Percentiles rank a stretch among this genome's conserved stretches.
Conservation (phyloP, 495 filamentous ascomycete species). For the Apodospora peruviana region DNA sequence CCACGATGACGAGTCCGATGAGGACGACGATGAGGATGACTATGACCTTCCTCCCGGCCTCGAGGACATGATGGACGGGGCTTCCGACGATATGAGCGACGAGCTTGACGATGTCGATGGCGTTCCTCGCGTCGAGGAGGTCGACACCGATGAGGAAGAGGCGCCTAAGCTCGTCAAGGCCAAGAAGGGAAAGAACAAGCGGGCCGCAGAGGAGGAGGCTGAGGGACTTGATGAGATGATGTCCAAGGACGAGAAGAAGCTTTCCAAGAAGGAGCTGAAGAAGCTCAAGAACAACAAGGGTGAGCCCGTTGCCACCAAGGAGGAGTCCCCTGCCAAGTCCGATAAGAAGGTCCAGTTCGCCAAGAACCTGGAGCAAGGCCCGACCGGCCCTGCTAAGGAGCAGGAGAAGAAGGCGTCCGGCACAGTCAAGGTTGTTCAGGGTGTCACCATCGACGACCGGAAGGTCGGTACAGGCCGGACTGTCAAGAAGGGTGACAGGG, state of each 20-base stretch:
- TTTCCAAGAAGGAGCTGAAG: conserved; percentile 97
- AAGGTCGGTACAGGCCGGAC: conserved; percentile 77
- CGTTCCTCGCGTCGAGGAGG: conserved; percentile 75
- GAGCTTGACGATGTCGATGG: conserved; percentile 80
- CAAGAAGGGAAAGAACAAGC: conserved; percentile 75
- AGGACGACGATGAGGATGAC: conserved; percentile 63
- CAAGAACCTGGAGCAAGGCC: conserved; percentile 95
- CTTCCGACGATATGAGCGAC: conserved; percentile 66
- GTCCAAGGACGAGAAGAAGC: conserved; percentile 58
- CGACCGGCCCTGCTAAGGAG: conserved; percentile 59
- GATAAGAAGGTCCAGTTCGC: conserved; percentile 99
- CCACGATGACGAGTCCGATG: conserved; percentile 45
- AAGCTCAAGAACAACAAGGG: conserved; percentile 98
- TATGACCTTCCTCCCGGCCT: conserved; percentile 74
- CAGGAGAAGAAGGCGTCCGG: conserved; percentile 36
- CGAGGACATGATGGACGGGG: conserved; percentile 46
- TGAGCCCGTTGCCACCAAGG: conserved; percentile 61
- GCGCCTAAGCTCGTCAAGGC: conserved; percentile 66
- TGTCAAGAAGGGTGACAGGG: conserved; percentile 78
- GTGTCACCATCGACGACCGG: conserved; percentile 90
- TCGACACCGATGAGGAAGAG: conserved; percentile 78
- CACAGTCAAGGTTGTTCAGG: conserved; percentile 72
- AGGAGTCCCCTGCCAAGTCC: conserved; percentile 47
- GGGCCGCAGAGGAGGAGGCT: conserved; percentile 63
- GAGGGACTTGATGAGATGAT: conserved; percentile 72